Base-by-base conservation (phyloP, 345 rosid genomes). In the Melaleuca alternifolia region DNA sequence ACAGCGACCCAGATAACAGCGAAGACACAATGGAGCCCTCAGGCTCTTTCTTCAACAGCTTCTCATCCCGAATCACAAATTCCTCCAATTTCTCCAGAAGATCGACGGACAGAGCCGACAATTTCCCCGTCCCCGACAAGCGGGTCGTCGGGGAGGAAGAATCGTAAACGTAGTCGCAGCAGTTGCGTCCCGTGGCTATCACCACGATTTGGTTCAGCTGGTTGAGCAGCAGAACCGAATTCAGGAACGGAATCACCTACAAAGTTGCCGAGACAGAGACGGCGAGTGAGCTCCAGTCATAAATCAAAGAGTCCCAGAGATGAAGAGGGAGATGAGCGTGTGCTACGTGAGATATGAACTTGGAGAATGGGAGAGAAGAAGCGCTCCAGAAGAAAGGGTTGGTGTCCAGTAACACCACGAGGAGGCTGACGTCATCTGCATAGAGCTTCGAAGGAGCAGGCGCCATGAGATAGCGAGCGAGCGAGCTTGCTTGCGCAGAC, bases 321-420 rank as follows among this genome's bases (percentile, higher is more conserved):
- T n/a, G 46, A 12, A 37, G 79, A 1, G 12, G 57, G 62, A 88
- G 85, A 56, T 21, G 75, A 51, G 84, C 15, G 53, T 6, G 85
- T 52, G 86, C 92, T 94, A 96, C 99, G 51, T 96, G 99, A 85
- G 99, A 95, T 84, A 97, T 92, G 84, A 97, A 94, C 54, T 91
- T 97, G 87, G 93, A 90, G 91, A 96, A 96, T 6, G 92, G 88
- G 89, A 92, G 89, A 81, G 98, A 88, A 30, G 95, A 92, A 37
- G 93, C 51, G 88, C 93, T 89, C 99, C 99, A 97, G 89, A 96
- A 97, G 87, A 95, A 91, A 4, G 99, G 99, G 84, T 96, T 96
- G 28, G 96, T 89, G 88, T 96, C 99, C 14, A 97, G 89, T 88
- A 96, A 87, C 85, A 96, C 95, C 82, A 96, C 92, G 83, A 94